phyloP scores from a whole-genome alignment of 139 green algal genomes.

The Picochlorum sp. region DNA sequence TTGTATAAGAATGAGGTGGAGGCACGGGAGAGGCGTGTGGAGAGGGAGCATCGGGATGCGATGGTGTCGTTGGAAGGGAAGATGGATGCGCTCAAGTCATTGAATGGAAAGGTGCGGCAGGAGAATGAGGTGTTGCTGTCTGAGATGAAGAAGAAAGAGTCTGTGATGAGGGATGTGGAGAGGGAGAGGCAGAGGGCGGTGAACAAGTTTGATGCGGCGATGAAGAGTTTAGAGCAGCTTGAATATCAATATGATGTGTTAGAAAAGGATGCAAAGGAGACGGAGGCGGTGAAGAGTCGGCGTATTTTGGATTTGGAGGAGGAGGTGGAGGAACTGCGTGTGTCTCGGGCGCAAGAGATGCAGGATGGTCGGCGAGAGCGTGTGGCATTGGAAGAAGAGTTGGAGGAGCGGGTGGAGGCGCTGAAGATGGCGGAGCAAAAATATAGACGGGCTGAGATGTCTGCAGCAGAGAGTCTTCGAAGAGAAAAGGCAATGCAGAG shows the following conservation, averaged over 20 bases:
- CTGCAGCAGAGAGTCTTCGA: conserved; percentile 2
- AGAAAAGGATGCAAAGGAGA: conserved; percentile 15
- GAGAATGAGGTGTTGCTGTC: conserved; percentile 24
- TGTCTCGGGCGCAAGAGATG: not conserved
- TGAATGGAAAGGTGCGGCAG: not conserved
- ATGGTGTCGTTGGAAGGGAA: not conserved
- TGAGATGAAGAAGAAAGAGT: conserved; percentile 20
- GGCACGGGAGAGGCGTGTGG: conserved; percentile 3
- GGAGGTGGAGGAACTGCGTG: conserved; percentile 16
- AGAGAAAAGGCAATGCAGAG: not conserved
- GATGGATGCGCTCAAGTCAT: conserved; percentile 15
- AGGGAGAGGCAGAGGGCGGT: conserved; percentile 24
- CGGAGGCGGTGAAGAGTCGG: conserved; percentile 7
- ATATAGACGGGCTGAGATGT: conserved; percentile 4
- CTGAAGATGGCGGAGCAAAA: not conserved
- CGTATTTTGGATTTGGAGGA: conserved; percentile 22
- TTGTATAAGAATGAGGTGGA: conserved; percentile 1
- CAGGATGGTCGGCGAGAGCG: conserved; percentile 9
- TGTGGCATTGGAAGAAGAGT: not conserved
- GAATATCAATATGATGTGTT: conserved; percentile 33
- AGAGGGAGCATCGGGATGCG: conserved; percentile 12
- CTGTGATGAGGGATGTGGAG: conserved; percentile 22
- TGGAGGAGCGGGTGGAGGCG: not conserved
- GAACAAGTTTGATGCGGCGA: conserved; percentile 32
- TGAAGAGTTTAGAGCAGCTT: conserved; percentile 32